Evolutionary conservation across 2,329 filamentous ascomycete species (phyloP), one percentile per base, ranked within the genome.

Genomic region (Exserohilum rostratum): DNA sequence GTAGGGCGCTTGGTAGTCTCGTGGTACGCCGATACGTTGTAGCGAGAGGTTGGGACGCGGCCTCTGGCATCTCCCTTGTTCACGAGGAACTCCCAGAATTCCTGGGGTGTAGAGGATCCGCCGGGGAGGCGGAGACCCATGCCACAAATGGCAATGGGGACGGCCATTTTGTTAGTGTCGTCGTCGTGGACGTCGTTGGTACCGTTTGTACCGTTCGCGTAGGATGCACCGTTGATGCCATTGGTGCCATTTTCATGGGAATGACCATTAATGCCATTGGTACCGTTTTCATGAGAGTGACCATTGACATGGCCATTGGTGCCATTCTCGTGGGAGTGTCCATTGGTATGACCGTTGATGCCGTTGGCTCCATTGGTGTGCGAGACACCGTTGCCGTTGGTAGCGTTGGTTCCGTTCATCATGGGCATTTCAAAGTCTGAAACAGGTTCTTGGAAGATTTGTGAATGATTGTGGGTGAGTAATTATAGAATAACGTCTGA

Each of bases 41-140:
- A 60, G 2, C 59, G 46, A 1, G 20, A 11, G 2, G 15, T 15
- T n/a, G 55, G 56, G 5, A 62, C 27, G 11, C 11, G n/a, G 6
- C 27, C 7, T 17, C 40, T 30, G 2, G 29, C 57, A 17, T 51
- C 46, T 5, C 46, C 12, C 11, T 34, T 20, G 18, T 39, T 25
- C 2, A 40, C 6, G 9, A 71, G 60, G 25, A 76, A 55, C 3
- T 73, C 58, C 73, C 73, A 77, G 11, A 75, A 67, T 2, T 67
- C 61, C 31, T 55, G 12, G 2, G 56, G 38, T 5, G 47, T 39
- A 13, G 27, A 22, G 11, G 61, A 39, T 1, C 59, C 60, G 2
- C 69, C 64, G 5, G 62, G 62, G 2, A 71, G 58, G 7, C 69
- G 60, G 17, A 39, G 46, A 3, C 62, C 66, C 55, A 71, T 65